These are phyloP conservation scores for Volvox africanus DNA, from an alignment of 139 green algal species.

Conservation along the genomic window DNA sequence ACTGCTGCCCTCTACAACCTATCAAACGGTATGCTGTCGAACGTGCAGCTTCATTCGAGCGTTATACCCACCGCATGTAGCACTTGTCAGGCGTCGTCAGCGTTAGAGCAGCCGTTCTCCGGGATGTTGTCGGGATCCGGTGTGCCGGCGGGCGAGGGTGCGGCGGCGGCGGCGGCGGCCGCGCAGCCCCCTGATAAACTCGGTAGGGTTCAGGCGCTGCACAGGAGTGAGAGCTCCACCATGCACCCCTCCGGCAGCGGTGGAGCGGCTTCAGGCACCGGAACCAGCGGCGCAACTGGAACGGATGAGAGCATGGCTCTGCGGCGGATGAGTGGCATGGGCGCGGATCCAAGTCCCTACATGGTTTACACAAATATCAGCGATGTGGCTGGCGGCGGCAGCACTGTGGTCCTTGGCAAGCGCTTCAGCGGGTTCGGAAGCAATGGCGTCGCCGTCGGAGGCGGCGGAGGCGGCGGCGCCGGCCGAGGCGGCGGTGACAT, in stretches of 20 bases:
- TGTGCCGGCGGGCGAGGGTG: background rate
- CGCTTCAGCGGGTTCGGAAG: background rate
- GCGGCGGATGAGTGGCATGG: background rate
- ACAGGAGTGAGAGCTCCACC: background rate
- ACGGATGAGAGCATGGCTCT: background rate
- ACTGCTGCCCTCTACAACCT: background rate
- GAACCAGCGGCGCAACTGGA: background rate
- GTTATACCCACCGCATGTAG: background rate
- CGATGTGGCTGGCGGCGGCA: background rate
- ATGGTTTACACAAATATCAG: conserved; percentile 29
- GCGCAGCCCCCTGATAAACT: background rate
- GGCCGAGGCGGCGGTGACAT: background rate
- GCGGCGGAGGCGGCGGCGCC: background rate
- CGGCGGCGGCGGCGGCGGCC: background rate
- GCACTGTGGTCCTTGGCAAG: background rate
- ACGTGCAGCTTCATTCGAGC: background rate
- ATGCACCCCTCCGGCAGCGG: background rate
- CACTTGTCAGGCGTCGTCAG: background rate
- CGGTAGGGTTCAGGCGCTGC: background rate
- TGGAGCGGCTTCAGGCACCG: background rate
- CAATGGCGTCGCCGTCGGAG: background rate
- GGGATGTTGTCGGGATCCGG: background rate
- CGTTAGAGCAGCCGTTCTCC: background rate
- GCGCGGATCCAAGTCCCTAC: background rate
- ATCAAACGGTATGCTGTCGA: background rate